Percentiles rank a stretch among this genome's conserved stretches.
phyloP scores from a whole-genome alignment of 345 rosid species.

The Eucalyptus cloeziana region DNA sequence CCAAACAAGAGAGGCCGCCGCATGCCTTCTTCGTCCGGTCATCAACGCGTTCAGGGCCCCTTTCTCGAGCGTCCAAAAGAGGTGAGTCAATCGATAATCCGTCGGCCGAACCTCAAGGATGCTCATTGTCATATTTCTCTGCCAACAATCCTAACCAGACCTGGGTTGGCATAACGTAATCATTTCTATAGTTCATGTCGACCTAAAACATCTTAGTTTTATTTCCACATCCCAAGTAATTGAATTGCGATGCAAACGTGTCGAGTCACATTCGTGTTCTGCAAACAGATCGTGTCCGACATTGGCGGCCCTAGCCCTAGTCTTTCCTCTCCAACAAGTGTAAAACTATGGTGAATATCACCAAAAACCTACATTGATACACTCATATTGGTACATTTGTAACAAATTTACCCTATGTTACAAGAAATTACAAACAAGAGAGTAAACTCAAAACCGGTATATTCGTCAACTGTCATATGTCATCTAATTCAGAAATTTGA shows the following conservation, averaged over 20 bases:
- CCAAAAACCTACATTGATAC: too few species aligned
- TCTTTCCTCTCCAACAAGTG: background rate
- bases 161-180: background rate
- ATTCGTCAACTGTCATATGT: rapidly evolving
- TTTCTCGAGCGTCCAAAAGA: background rate
- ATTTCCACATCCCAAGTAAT: background rate
- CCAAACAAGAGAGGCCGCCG: background rate
- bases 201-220: background rate
- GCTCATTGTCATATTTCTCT: background rate
- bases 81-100: background rate
- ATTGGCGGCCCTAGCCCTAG: background rate
- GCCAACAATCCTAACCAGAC: background rate
- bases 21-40: background rate
- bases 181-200: background rate
- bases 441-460: too few species aligned
- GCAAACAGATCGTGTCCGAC: background rate
- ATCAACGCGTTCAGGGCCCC: background rate
- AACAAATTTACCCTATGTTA: rapidly evolving
- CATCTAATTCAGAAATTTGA: rapidly evolving
- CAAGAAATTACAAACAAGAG: too few species aligned
- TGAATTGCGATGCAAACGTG: rapidly evolving
- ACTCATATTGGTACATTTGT: too few species aligned
- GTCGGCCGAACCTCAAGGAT: background rate
- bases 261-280: background rate
- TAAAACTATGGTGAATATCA: background rate